Evolutionary conservation across 352 stramenopile genomes (phyloP).

Genomic region (Phytopythium helicoides): DNA sequence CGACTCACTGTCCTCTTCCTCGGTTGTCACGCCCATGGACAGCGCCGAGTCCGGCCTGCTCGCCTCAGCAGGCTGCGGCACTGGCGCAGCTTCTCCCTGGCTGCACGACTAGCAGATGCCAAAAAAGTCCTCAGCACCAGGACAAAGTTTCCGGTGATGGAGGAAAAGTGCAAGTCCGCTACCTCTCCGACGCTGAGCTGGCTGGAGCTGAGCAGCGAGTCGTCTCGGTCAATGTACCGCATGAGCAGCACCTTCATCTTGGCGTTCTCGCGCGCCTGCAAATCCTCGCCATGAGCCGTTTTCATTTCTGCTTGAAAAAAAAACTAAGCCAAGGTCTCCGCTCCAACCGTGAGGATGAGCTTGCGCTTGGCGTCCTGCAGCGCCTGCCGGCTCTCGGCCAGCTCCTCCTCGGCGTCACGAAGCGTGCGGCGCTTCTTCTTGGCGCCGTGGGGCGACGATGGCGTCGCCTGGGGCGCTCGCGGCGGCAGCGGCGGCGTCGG

Average conservation of each 20-base stretch:
- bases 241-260: constrained; percentile 86
- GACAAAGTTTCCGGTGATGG: background rate
- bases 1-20: constrained; percentile 61
- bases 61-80: constrained; percentile 9
- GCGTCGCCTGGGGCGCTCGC: background rate
- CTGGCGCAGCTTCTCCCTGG: constrained; percentile 11
- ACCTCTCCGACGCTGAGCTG: constrained; percentile 62
- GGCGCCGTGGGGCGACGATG: constrained; percentile 17
- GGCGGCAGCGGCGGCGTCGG: constrained; percentile 1
- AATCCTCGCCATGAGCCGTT: background rate
- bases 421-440: constrained; percentile 73
- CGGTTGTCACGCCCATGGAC: constrained; percentile 42
- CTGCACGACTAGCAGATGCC: constrained; percentile 18
- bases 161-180: background rate
- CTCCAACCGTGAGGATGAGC: constrained; percentile 71
- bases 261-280: constrained; percentile 74
- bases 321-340: no score
- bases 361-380: constrained; percentile 61
- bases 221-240: constrained; percentile 86
- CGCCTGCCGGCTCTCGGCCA: constrained; percentile 38
- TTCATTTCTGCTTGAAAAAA: no score
- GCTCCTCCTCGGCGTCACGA: constrained; percentile 61
- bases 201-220: constrained; percentile 72
- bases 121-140: background rate
- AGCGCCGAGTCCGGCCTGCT: constrained; percentile 14